Percentiles rank a stretch among this genome's conserved stretches.
phyloP scores from a whole-genome alignment of 140 eudicot species.

The Anethum foeniculum region DNA sequence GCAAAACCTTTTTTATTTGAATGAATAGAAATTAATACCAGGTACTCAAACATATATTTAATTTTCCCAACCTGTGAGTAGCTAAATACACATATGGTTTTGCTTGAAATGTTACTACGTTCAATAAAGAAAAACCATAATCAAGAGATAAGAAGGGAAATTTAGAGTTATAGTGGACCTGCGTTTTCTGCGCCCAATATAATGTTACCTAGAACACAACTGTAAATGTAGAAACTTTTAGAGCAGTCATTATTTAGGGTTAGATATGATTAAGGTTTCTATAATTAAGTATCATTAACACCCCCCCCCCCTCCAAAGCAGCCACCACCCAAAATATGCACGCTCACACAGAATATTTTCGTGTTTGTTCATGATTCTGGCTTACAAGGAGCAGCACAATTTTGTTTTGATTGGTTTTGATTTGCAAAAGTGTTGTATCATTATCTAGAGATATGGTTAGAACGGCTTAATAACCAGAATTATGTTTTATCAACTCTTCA shows the following conservation, averaged over 20 bases:
- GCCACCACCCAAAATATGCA: not conserved
- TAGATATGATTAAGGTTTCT: not conserved
- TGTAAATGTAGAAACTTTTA: not conserved
- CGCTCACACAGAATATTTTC: not conserved
- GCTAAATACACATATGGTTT: not conserved
- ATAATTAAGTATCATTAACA: not conserved
- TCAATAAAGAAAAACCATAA: not conserved
- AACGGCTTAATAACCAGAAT: constrained; percentile 1
- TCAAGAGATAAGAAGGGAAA: not conserved
- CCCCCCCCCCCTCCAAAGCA: too few species aligned
- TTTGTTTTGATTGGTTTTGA: not conserved
- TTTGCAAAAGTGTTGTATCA: not conserved
- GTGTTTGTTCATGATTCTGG: not conserved
- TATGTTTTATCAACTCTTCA: constrained; percentile 5
- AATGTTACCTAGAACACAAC: not conserved
- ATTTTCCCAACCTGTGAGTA: not conserved
- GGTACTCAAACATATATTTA: not conserved
- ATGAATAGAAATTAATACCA: not conserved
- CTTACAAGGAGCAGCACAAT: not conserved
- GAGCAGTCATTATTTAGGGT: not conserved
- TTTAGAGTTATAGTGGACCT: not conserved
- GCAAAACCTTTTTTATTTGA: not conserved
- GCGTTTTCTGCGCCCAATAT: not conserved
- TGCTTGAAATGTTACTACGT: not conserved
- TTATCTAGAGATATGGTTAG: not conserved